Base-by-base conservation (phyloP, 208 protist species). In the Trypanosoma avium region DNA sequence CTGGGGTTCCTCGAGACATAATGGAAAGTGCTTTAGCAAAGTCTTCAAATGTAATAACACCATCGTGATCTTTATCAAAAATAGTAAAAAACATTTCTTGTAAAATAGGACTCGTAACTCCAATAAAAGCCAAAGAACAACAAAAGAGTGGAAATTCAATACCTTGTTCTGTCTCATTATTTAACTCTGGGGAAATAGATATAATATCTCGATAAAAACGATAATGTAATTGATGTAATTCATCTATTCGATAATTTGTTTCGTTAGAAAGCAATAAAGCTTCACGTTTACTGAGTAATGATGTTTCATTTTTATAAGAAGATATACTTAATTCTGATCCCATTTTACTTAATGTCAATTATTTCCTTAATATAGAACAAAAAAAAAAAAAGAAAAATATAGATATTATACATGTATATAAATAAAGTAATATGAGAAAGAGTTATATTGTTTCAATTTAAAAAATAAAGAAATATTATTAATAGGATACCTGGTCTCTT, bases 121-220 rank as follows among this genome's bases (percentile, higher is more conserved):
- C 55, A 43, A 60, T n/a, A 60, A 60, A 60, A 12, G 19, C n/a
- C 1, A 17, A 9, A 30, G 8, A 32, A 4, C 36, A n/a, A 24
- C 55, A 60, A 30, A 60, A 60, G n/a, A 60, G n/a, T 19, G 36
- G 55, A 17, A 47, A 60, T 3, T 47, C 55, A 52, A 52, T 30
- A 30, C 47, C 47, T 26, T 52, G 47, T 32, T 52, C 13, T 2
- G 47, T 17, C 13, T 29, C 47, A 24, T 30, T 24, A 30, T 5
- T 30, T 1, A 52, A 9, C 15, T 30, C 3, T 19, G 52, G 17
- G 1, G 52, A 57, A 17, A 57, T n/a, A 17, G 32, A 3, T 8
- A 26, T 38, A 43, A 57, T 57, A 40, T 57, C 52, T 36, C 52
- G 52, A 57, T 60, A 47, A 60, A 60, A 60, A 47, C 38, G 10